These are phyloP conservation scores for Tetrapisispora pingtungensis DNA, from an alignment of 805 yeast species.

Conservation along the genomic window DNA sequence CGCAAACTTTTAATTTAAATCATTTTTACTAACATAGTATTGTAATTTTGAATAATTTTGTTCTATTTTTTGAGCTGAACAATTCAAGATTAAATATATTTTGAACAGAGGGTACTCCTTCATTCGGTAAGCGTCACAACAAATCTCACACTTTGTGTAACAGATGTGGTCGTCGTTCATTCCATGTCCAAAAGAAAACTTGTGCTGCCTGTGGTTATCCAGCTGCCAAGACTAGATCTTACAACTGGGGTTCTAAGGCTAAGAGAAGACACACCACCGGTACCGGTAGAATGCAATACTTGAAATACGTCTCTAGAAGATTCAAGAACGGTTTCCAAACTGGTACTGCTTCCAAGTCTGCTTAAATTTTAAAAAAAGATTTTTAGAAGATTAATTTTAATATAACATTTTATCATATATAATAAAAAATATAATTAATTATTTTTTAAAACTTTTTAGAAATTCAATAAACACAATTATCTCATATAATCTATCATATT, in stretches of 20 bases:
- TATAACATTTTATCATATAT: constrained; percentile 5
- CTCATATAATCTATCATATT: background rate
- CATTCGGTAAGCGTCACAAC: constrained; percentile 99
- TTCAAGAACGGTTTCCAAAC: constrained; percentile 99
- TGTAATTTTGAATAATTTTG: background rate
- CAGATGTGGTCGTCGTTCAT: constrained; percentile 98
- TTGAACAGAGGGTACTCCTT: constrained; percentile 92
- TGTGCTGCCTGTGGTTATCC: constrained; percentile 99
- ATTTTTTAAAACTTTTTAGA: background rate
- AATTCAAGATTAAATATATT: constrained; percentile 26
- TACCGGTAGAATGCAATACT: constrained; percentile 98
- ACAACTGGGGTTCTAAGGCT: constrained; percentile 99
- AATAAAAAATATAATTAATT: constrained; percentile 1
- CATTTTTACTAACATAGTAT: constrained; percentile 1
- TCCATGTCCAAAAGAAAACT: constrained; percentile 98
- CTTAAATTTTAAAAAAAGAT: constrained; percentile 32
- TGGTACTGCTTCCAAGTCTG: constrained; percentile 52
- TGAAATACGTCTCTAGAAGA: constrained; percentile 94
- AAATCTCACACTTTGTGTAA: constrained; percentile 98
- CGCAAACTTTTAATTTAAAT: no score
- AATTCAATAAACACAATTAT: constrained; percentile 3
- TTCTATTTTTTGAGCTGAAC: background rate
- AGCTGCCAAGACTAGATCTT: constrained; percentile 96
- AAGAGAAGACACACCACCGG: constrained; percentile 99
- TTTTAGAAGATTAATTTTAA: constrained; percentile 1